Evolutionary conservation across 1,284 basidiomycete genomes (phyloP).

Genomic region (Pseudozyma sp.): DNA sequence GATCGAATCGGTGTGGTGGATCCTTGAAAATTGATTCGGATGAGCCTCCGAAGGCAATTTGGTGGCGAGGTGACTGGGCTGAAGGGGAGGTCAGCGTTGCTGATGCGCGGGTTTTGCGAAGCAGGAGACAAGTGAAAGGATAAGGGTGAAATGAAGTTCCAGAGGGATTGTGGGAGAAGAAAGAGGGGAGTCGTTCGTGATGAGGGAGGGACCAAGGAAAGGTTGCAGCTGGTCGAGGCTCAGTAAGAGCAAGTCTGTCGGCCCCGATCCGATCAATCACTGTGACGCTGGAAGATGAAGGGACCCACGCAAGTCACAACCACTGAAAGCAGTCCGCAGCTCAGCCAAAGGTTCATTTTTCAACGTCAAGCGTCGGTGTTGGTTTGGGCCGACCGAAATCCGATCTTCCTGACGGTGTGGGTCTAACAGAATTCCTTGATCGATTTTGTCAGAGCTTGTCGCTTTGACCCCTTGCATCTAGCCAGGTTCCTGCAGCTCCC

Average conservation of each 20-base stretch:
- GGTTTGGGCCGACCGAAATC: neutral
- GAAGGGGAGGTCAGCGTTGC: neutral
- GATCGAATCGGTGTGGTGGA: too few species aligned
- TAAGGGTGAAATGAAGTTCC: neutral
- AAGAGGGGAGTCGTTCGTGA: neutral
- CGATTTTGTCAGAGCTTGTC: too few species aligned
- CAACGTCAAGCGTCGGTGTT: neutral
- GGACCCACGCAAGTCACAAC: too few species aligned
- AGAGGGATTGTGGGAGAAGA: neutral
- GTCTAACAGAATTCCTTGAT: too few species aligned
- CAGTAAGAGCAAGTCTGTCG: neutral
- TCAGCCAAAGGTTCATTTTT: neutral
- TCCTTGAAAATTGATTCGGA: neutral
- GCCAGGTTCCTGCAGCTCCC: slow-evolving; percentile 1
- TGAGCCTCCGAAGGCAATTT: too few species aligned
- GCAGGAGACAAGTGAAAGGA: neutral
- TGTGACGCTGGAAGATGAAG: neutral
- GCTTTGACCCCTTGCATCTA: neutral
- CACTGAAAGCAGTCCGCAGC: neutral
- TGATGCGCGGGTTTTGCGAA: neutral
- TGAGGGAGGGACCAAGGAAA: neutral
- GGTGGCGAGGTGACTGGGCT: too few species aligned
- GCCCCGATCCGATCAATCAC: neutral
- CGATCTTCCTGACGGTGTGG: too few species aligned
- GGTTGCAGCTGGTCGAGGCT: neutral